A percentile compares a stretch with the other conserved stretches of the same genome.
Evolutionary conservation across 139 green algal species (phyloP).

Genomic region (Eudorina sp.): DNA sequence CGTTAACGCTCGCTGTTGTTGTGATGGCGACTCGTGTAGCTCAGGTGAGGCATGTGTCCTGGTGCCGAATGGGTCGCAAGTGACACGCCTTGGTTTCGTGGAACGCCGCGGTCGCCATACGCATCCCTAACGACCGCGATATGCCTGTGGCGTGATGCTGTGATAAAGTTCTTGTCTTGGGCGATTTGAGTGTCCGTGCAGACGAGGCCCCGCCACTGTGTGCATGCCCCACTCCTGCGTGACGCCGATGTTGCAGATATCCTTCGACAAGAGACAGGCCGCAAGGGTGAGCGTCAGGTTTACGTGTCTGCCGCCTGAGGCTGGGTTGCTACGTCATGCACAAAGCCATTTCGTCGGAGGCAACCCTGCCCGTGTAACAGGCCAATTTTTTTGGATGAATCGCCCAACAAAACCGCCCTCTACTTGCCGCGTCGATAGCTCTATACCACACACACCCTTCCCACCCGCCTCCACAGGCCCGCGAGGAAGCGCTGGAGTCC

Average conservation of each 20-base stretch:
- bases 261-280: neutral
- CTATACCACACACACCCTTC: neutral
- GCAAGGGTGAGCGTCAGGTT: neutral
- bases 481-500: neutral
- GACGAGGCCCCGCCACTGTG: neutral
- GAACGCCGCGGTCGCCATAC: no score
- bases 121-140: no score
- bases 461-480: neutral
- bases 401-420: neutral
- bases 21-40: neutral
- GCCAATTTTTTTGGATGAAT: neutral
- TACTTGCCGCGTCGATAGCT: neutral
- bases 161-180: no score
- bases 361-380: no score
- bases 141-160: no score
- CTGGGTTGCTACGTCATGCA: no score
- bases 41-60: neutral
- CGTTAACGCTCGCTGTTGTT: neutral
- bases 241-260: neutral
- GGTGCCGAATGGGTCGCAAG: neutral
- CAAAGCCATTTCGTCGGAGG: no score
- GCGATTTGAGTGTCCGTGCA: neutral
- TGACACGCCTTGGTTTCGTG: no score
- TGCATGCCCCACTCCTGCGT: neutral
- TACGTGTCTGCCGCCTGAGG: no score